Conservation (phyloP, 345 rosid genomes). For the Salix exigua region DNA sequence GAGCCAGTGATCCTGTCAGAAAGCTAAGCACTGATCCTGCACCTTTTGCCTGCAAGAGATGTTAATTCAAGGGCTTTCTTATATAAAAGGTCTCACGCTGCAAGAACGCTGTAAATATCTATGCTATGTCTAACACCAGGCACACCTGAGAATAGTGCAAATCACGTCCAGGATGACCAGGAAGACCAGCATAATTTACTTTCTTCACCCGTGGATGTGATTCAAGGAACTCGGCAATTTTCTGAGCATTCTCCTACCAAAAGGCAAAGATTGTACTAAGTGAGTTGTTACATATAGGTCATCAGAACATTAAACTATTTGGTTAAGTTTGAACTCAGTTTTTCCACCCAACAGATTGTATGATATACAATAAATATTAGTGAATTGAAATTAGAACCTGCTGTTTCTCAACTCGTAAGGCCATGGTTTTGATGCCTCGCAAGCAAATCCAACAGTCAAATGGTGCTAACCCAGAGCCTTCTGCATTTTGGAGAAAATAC, state of each 20-base stretch:
- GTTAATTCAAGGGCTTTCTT: not conserved
- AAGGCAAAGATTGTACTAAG: not conserved
- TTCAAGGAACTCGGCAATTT: conserved; percentile 77
- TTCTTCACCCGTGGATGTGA: conserved; percentile 79
- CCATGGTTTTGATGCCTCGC: conserved; percentile 92
- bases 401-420: conserved; percentile 85
- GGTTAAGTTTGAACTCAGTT: not conserved
- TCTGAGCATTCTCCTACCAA: conserved; percentile 75
- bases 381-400: conserved; percentile 48
- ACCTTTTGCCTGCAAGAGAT: conserved; percentile 70
- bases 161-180: conserved; percentile 73
- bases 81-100: not conserved
- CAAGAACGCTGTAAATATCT: not conserved
- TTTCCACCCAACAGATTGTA: not conserved
- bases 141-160: conserved; percentile 88
- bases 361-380: not conserved
- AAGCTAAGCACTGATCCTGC: conserved; percentile 96
- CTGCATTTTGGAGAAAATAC: conserved; percentile 92
- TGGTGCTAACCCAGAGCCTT: conserved; percentile 94
- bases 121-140: not conserved
- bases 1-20: conserved; percentile 77
- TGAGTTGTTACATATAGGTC: not conserved
- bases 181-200: conserved; percentile 85
- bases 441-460: conserved; percentile 96
- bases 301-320: not conserved